Percentiles rank a stretch among this genome's conserved stretches.
Conservation (phyloP, 2,329 filamentous ascomycete genomes). For the Dryadomyces quercus-mongolicae region DNA sequence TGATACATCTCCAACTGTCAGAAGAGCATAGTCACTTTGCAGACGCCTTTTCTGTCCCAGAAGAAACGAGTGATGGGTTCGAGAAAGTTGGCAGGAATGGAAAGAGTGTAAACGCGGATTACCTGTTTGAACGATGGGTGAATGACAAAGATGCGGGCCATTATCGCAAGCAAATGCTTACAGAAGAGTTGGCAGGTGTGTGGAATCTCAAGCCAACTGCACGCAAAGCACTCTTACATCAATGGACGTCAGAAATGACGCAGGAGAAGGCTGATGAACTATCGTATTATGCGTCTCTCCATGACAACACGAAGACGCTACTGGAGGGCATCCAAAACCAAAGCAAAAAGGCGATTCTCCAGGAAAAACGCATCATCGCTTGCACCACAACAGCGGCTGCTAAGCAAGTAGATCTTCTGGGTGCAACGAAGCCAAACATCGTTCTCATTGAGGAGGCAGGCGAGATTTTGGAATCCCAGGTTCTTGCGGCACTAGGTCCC, state of each 20-base stretch:
- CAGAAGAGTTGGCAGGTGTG: constrained; percentile 4
- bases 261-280: constrained; percentile 15
- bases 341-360: constrained; percentile 17
- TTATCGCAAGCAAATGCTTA: constrained; percentile 33
- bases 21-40: constrained; percentile 37
- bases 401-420: constrained; percentile 43
- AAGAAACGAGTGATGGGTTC: constrained; percentile 1
- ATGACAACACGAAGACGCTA: constrained; percentile 27
- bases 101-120: constrained; percentile 28
- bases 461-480: constrained; percentile 58
- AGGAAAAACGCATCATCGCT: constrained; percentile 45
- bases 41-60: constrained; percentile 42
- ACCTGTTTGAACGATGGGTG: constrained; percentile 44
- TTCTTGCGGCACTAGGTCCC: constrained; percentile 43
- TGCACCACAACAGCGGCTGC: constrained; percentile 63
- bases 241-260: background rate
- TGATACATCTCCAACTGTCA: constrained; percentile 36
- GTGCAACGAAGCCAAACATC: constrained; percentile 41
- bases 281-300: constrained; percentile 22
- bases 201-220: background rate
- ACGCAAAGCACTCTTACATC: background rate
- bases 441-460: constrained; percentile 62
- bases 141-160: constrained; percentile 34
- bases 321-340: constrained; percentile 32
- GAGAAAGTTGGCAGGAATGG: constrained; percentile 23